Conservation (phyloP, 345 rosid genomes). For the Psidium guajava region DNA sequence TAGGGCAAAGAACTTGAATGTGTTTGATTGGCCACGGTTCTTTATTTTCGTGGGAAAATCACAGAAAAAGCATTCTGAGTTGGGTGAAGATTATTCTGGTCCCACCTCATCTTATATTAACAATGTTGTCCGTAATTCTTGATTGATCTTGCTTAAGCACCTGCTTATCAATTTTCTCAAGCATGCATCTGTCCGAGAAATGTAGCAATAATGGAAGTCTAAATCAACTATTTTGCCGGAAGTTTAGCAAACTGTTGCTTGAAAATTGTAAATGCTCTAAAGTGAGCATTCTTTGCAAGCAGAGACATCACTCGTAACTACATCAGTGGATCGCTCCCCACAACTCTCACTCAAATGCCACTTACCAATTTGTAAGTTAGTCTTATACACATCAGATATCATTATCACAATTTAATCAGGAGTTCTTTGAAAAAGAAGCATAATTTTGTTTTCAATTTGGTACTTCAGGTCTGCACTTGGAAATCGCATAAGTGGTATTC, state of each 20-base stretch:
- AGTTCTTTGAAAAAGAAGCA: too few relatives aligned
- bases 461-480: too few relatives aligned
- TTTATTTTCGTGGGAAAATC: too few relatives aligned
- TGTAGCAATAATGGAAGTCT: background rate
- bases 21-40: too few relatives aligned
- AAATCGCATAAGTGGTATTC: too few relatives aligned
- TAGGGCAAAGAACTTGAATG: background rate
- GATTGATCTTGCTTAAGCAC: too few relatives aligned
- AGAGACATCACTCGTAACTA: slow-evolving; percentile 76
- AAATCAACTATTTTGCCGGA: background rate
- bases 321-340: slow-evolving; percentile 63
- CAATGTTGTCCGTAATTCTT: too few relatives aligned
- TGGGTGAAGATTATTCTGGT: too few relatives aligned
- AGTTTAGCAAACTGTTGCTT: background rate
- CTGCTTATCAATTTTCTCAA: too few relatives aligned
- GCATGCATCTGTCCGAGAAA: background rate
- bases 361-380: too few relatives aligned
- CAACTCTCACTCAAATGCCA: slow-evolving; percentile 6
- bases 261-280: background rate
- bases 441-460: background rate
- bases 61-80: too few relatives aligned
- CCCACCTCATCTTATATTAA: too few relatives aligned
- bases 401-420: background rate
- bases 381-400: background rate
- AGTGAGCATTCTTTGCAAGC: background rate